A percentile compares a stretch with the other conserved stretches of the same genome.
Evolutionary conservation across 345 rosid species (phyloP).

Genomic region (Psidium guajava): DNA sequence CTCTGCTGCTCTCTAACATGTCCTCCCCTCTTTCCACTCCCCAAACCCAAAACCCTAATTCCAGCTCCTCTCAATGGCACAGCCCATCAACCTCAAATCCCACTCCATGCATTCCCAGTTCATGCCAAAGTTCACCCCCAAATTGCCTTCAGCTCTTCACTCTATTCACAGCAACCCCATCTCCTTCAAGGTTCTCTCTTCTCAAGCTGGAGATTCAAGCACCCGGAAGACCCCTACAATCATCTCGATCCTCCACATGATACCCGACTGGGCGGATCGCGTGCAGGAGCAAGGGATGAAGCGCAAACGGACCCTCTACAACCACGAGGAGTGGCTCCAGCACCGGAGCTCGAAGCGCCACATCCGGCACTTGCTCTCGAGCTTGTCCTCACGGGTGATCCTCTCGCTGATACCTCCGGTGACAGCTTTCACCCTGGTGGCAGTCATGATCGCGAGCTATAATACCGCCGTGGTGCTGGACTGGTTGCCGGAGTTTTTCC

Average conservation of each 20-base stretch:
- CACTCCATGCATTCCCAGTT: conserved; percentile 16
- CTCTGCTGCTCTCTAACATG: conserved; percentile 1
- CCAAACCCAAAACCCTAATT: conserved; percentile 19
- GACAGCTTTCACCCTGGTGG: conserved; percentile 55
- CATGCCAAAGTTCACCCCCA: conserved; percentile 13
- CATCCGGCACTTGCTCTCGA: conserved; percentile 63
- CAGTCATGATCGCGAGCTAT: conserved; percentile 46
- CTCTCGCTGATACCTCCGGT: conserved; percentile 88
- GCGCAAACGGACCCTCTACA: conserved; percentile 61
- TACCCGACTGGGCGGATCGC: conserved; percentile 86
- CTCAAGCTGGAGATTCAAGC: conserved; percentile 12
- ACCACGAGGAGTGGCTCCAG: conserved; percentile 68
- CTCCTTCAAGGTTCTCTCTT: conserved; percentile 9
- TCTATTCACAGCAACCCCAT: background rate
- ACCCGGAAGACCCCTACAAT: conserved; percentile 20
- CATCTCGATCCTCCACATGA: conserved; percentile 43
- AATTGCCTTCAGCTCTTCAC: conserved; percentile 1
- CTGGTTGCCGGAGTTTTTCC: conserved; percentile 57
- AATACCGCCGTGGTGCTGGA: conserved; percentile 53
- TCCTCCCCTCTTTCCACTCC: conserved; percentile 11
- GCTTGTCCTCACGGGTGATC: conserved; percentile 69
- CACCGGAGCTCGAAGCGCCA: conserved; percentile 91
- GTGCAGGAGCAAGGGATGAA: conserved; percentile 76
- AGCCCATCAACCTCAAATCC: conserved; percentile 15
- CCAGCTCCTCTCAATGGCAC: conserved; percentile 30